Evolutionary conservation across 352 stramenopile genomes (phyloP).

Genomic region (Pythium insidiosum): DNA sequence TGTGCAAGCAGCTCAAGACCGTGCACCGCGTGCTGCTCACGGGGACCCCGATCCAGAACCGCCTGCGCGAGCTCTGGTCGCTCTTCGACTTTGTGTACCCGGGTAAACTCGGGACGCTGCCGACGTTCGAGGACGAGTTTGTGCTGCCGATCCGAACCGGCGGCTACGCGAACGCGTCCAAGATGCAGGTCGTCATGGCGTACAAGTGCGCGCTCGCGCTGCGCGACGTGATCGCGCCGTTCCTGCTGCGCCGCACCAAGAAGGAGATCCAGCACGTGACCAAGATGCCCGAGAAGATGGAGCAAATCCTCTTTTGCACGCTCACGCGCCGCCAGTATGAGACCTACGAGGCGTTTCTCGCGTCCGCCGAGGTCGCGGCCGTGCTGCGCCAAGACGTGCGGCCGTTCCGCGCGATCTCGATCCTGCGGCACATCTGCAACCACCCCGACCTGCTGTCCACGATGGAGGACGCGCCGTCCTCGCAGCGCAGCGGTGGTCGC

Average conservation of each 20-base stretch:
- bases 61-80: slow-evolving; percentile 95
- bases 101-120: slow-evolving; percentile 94
- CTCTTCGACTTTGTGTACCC: slow-evolving; percentile 99
- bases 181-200: slow-evolving; percentile 94
- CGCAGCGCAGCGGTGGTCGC: no score
- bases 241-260: slow-evolving; percentile 93
- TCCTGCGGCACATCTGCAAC: slow-evolving; percentile 98
- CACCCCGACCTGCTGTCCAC: slow-evolving; percentile 92
- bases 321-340: slow-evolving; percentile 85
- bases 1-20: slow-evolving; percentile 89
- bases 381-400: slow-evolving; percentile 80
- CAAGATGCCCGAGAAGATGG: slow-evolving; percentile 95
- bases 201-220: slow-evolving; percentile 96
- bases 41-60: slow-evolving; percentile 93
- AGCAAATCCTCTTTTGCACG: slow-evolving; percentile 97
- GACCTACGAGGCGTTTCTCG: slow-evolving; percentile 90
- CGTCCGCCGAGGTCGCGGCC: slow-evolving; percentile 89
- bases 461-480: no score
- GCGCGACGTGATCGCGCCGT: slow-evolving; percentile 95
- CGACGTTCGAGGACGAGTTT: slow-evolving; percentile 97
- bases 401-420: slow-evolving; percentile 89
- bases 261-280: slow-evolving; percentile 91
- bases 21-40: slow-evolving; percentile 90
- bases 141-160: slow-evolving; percentile 94
- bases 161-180: slow-evolving; percentile 88